A percentile compares a stretch with the other conserved stretches of the same genome.
Conservation (phyloP, 371 early-diverging fungal genomes). For the Mucor circinelloides region DNA sequence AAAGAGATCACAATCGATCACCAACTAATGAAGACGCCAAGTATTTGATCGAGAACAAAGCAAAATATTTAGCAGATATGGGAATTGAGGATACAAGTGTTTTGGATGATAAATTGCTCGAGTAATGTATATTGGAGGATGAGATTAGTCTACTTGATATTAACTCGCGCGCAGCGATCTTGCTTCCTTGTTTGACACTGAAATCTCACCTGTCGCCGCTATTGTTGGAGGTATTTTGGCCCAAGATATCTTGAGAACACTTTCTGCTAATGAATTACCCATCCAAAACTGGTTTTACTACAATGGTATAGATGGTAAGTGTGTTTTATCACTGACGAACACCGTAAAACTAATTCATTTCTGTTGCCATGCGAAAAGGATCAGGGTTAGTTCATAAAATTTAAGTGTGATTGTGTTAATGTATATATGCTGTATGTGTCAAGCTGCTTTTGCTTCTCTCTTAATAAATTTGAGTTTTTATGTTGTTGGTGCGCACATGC, state of each 20-base stretch:
- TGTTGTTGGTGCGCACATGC: too few species aligned
- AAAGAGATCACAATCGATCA: conserved; percentile 29
- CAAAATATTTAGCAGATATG: conserved; percentile 22
- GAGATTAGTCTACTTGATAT: neutral
- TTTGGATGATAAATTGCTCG: conserved; percentile 50
- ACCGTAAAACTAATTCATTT: too few species aligned
- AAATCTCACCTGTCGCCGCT: conserved; percentile 78
- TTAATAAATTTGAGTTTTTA: too few species aligned
- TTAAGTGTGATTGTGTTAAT: neutral
- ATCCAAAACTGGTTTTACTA: conserved; percentile 82
- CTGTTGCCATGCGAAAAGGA: neutral
- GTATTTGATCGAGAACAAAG: conserved; percentile 25
- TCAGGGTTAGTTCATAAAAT: conserved; percentile 5
- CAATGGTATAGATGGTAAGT: conserved; percentile 67
- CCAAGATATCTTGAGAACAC: conserved; percentile 85
- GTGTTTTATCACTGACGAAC: neutral
- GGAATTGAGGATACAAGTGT: conserved; percentile 41
- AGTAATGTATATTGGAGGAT: conserved; percentile 31
- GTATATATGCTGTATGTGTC: too few species aligned
- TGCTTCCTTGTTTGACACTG: conserved; percentile 48
- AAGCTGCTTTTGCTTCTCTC: too few species aligned
- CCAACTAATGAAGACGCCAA: conserved; percentile 25
- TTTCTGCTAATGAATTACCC: conserved; percentile 81
- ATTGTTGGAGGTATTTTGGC: conserved; percentile 89
- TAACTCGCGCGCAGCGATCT: conserved; percentile 36